Evolutionary conservation across 2,329 filamentous ascomycete species (phyloP).

Genomic region (Paraconiothyrium sp.): DNA sequence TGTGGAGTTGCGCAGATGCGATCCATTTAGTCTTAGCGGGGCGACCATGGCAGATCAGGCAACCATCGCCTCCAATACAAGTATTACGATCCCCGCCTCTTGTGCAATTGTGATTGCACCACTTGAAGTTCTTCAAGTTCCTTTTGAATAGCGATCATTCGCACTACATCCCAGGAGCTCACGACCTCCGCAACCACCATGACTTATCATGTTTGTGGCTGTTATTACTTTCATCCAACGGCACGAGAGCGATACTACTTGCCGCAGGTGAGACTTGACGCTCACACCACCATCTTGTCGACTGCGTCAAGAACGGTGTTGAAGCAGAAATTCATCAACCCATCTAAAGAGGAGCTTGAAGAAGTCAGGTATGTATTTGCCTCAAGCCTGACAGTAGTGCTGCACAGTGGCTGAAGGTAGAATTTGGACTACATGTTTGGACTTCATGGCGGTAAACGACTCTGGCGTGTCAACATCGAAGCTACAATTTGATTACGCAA

Average conservation of each 20-base stretch:
- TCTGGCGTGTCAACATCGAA: no score
- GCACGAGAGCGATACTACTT: constrained; percentile 51
- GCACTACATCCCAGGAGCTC: background rate
- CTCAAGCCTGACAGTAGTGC: no score
- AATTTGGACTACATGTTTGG: no score
- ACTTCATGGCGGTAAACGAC: no score
- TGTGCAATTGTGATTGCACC: background rate
- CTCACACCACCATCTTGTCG: constrained; percentile 67
- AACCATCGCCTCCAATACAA: constrained; percentile 4
- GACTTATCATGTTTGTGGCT: constrained; percentile 28
- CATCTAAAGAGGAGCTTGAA: constrained; percentile 54
- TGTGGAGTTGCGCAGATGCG: background rate
- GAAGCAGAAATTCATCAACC: constrained; percentile 70
- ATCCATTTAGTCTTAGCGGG: background rate
- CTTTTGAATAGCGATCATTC: background rate
- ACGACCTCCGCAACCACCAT: background rate
- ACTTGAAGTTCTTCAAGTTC: background rate
- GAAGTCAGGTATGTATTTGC: constrained; percentile 55
- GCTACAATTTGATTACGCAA: no score
- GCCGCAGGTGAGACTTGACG: constrained; percentile 65
- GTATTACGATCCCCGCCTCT: background rate
- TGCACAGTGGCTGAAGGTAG: no score
- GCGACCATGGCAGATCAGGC: background rate
- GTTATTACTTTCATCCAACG: constrained; percentile 25
- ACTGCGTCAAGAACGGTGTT: constrained; percentile 59